Conservation (phyloP, 192 early-diverging fungal genomes). For the Coemansia sp. region DNA sequence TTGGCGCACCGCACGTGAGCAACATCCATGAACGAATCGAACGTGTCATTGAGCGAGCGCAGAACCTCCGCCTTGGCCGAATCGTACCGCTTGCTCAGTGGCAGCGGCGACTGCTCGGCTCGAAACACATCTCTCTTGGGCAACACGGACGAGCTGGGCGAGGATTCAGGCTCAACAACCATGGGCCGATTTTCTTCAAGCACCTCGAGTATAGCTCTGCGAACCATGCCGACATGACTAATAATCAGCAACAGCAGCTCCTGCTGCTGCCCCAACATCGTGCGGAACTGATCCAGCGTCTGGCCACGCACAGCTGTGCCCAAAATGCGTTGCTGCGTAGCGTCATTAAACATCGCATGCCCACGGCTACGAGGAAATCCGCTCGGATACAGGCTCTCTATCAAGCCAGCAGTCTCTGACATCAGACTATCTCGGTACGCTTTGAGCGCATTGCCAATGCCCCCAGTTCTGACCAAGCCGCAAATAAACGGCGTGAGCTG, state of each 20-base stretch:
- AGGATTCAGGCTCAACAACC: neutral
- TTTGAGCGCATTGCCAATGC: constrained; percentile 68
- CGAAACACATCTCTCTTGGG: neutral
- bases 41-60: constrained; percentile 70
- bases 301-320: constrained; percentile 70
- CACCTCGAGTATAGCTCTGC: constrained; percentile 67
- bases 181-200: constrained; percentile 62
- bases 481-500: constrained; percentile 73
- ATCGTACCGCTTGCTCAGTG: constrained; percentile 18
- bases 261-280: constrained; percentile 76
- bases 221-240: constrained; percentile 69
- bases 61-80: constrained; percentile 54
- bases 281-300: constrained; percentile 84
- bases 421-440: constrained; percentile 76
- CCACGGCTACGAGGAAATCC: constrained; percentile 44
- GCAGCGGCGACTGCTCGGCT: neutral
- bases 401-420: constrained; percentile 73
- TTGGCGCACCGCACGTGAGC: constrained; percentile 87
- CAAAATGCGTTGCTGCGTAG: constrained; percentile 46
- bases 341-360: constrained; percentile 38
- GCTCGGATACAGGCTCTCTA: constrained; percentile 67
- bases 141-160: neutral
- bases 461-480: constrained; percentile 76
- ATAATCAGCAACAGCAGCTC: constrained; percentile 73
- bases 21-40: constrained; percentile 81